A percentile compares a stretch with the other conserved stretches of the same genome.
Evolutionary conservation across 495 filamentous ascomycete genomes (phyloP).

Genomic region (Aspergillus carlsbadensis): DNA sequence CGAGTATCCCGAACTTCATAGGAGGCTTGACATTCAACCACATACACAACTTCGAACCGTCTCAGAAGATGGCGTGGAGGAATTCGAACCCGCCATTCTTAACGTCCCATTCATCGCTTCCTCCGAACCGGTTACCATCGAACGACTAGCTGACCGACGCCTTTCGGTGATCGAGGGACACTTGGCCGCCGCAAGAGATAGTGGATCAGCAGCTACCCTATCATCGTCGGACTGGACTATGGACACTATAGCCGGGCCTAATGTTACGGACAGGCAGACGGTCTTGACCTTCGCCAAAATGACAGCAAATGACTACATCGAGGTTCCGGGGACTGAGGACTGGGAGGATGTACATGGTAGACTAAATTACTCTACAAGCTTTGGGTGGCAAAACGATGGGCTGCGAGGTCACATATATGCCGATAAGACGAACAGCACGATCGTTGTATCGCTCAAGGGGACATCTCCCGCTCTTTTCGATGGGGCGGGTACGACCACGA

Average conservation of each 20-base stretch:
- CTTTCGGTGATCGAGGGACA: conserved; percentile 73
- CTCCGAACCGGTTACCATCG: conserved; percentile 64
- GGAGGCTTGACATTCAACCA: conserved; percentile 67
- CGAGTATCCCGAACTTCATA: conserved; percentile 70
- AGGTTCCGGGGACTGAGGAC: conserved; percentile 64
- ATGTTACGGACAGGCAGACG: conserved; percentile 82
- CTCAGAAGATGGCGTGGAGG: conserved; percentile 59
- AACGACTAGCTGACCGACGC: conserved; percentile 78
- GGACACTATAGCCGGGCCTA: conserved; percentile 75
- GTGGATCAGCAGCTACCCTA: conserved; percentile 57
- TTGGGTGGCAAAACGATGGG: conserved; percentile 90
- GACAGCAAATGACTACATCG: conserved; percentile 84
- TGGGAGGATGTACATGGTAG: conserved; percentile 80
- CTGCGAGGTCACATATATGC: conserved; percentile 90
- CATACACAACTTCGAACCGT: conserved; percentile 62
- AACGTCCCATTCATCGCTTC: conserved; percentile 46
- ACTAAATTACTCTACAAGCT: conserved; percentile 79
- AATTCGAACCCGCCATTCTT: conserved; percentile 35
- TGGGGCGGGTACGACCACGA: conserved; percentile 90
- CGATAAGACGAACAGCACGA: conserved; percentile 78
- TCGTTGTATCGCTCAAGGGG: conserved; percentile 91
- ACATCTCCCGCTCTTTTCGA: conserved; percentile 90
- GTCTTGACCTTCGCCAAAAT: conserved; percentile 82
- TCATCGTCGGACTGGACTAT: conserved; percentile 76
- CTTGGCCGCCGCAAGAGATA: conserved; percentile 63